A percentile compares a stretch with the other conserved stretches of the same genome.
Conservation (phyloP, 139 green algal genomes). For the Bryopsis sp. region DNA sequence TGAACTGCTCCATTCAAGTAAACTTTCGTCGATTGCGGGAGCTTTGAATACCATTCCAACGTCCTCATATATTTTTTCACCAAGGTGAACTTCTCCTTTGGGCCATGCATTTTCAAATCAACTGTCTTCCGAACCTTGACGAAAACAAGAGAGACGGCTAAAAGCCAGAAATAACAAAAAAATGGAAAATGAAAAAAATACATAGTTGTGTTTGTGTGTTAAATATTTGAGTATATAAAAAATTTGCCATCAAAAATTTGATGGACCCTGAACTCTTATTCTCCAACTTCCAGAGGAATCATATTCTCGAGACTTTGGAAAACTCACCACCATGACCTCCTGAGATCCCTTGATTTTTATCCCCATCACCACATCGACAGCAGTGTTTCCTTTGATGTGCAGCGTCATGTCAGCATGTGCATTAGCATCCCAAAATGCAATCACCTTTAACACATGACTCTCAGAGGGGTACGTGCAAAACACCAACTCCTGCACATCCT, state of each 20-base stretch:
- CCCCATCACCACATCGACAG: not conserved
- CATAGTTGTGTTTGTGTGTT: too few relatives aligned
- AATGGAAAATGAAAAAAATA: too few relatives aligned
- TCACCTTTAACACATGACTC: not conserved
- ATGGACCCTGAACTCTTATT: too few relatives aligned
- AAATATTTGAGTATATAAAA: too few relatives aligned
- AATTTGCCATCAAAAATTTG: too few relatives aligned
- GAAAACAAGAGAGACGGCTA: too few relatives aligned
- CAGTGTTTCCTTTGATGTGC: not conserved
- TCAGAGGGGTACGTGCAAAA: not conserved
- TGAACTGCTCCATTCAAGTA: slow-evolving; percentile 9
- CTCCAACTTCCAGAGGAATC: too few relatives aligned
- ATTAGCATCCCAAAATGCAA: slow-evolving; percentile 6
- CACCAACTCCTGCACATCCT: not conserved
- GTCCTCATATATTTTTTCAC: not conserved
- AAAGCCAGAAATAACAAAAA: too few relatives aligned
- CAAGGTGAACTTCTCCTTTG: not conserved
- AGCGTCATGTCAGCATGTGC: slow-evolving; percentile 2
- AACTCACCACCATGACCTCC: not conserved
- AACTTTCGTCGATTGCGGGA: slow-evolving; percentile 8
- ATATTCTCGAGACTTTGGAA: too few relatives aligned
- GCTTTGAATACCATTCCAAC: not conserved
- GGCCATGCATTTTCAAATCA: not conserved
- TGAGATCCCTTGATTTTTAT: not conserved
- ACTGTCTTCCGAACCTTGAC: slow-evolving; percentile 10